A percentile compares a stretch with the other conserved stretches of the same genome.
phyloP scores from a whole-genome alignment of 495 filamentous ascomycete species.

The Penicillium verhagenii region DNA sequence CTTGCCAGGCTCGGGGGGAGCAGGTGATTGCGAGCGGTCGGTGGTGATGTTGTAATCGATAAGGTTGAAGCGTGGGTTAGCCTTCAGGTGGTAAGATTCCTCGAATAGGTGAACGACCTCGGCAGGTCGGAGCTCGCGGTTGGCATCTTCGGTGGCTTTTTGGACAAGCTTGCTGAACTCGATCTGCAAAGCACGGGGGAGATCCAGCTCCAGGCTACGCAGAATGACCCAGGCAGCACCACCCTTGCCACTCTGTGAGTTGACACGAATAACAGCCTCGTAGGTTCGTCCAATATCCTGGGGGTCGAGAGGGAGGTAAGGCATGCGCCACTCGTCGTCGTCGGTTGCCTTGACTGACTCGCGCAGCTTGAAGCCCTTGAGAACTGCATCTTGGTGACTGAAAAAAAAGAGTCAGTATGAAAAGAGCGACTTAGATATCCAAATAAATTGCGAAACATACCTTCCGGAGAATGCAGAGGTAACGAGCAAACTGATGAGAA shows the following conservation, averaged over 20 bases:
- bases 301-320: conserved; percentile 92
- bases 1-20: conserved; percentile 65
- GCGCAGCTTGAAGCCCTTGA: conserved; percentile 86
- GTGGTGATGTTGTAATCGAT: conserved; percentile 90
- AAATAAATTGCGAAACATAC: background rate
- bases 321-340: conserved; percentile 68
- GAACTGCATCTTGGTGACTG: conserved; percentile 90
- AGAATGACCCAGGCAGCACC: conserved; percentile 94
- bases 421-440: too few relatives aligned
- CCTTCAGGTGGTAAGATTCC: conserved; percentile 76
- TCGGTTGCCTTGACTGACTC: conserved; percentile 56
- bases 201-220: conserved; percentile 82
- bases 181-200: conserved; percentile 89
- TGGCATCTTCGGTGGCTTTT: conserved; percentile 65
- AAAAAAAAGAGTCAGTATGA: background rate
- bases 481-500: conserved; percentile 53
- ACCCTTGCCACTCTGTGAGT: conserved; percentile 93
- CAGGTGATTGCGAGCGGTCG: conserved; percentile 77
- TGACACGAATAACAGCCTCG: conserved; percentile 97
- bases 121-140: conserved; percentile 74
- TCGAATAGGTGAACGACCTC: conserved; percentile 90
- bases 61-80: conserved; percentile 78
- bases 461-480: conserved; percentile 13
- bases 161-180: conserved; percentile 90
- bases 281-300: conserved; percentile 93